A percentile compares a stretch with the other conserved stretches of the same genome.
These are phyloP conservation scores for Stellera chamaejasme DNA, from an alignment of 345 rosid genomes.

Conservation along the genomic window DNA sequence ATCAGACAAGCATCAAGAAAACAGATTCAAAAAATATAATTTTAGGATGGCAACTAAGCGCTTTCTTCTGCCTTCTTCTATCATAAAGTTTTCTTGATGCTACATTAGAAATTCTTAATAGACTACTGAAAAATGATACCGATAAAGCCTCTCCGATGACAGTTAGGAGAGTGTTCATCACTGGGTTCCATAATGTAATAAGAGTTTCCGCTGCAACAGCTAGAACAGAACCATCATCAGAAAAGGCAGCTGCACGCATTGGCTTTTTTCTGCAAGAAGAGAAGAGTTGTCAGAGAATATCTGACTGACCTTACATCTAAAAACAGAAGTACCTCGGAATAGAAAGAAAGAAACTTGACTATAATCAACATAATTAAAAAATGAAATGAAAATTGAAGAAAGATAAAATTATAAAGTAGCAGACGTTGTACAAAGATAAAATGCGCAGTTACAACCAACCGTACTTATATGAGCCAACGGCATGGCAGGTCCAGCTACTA, in stretches of 20 bases:
- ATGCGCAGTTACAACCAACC: slow-evolving; percentile 9
- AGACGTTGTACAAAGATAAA: neutral
- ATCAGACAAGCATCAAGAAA: too few species aligned
- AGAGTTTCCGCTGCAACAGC: slow-evolving; percentile 93
- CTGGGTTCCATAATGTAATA: slow-evolving; percentile 89
- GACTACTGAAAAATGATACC: slow-evolving; percentile 28
- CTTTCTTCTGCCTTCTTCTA: too few species aligned
- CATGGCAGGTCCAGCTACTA: slow-evolving; percentile 79
- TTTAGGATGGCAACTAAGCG: too few species aligned
- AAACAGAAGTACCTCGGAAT: too few species aligned
- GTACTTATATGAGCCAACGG: slow-evolving; percentile 93
- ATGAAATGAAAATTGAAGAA: too few species aligned
- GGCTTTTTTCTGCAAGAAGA: slow-evolving; percentile 56
- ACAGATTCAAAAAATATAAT: too few species aligned
- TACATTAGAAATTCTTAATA: too few species aligned
- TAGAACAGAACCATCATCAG: slow-evolving; percentile 90
- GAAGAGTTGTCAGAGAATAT: slow-evolving; percentile 13
- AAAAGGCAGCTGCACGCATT: slow-evolving; percentile 92
- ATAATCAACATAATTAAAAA: too few species aligned
- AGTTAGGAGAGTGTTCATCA: slow-evolving; percentile 65
- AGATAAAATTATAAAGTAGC: too few species aligned
- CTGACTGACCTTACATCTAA: too few species aligned
- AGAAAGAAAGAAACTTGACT: too few species aligned
- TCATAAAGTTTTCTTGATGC: too few species aligned
- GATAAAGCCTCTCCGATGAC: slow-evolving; percentile 58